Conservation (phyloP, 805 yeast genomes). For the Schwanniomyces pseudopolymorphus region DNA sequence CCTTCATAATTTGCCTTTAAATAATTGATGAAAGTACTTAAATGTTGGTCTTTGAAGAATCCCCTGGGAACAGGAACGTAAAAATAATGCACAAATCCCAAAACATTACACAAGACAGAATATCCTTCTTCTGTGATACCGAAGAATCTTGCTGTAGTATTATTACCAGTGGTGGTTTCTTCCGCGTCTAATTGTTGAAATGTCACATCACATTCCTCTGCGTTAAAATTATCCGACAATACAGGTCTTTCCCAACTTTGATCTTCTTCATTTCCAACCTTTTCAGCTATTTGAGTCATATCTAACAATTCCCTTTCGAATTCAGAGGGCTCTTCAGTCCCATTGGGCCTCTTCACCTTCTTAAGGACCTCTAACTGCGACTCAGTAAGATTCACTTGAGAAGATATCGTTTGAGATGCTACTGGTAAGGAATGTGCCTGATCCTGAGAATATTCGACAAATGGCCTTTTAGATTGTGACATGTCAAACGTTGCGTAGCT, state of each 20-base stretch:
- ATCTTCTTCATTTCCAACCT: slow-evolving; percentile 29
- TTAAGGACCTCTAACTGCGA: slow-evolving; percentile 35
- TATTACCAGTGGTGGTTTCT: slow-evolving; percentile 61
- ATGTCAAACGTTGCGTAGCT: neutral
- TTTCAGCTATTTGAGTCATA: slow-evolving; percentile 31
- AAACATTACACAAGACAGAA: slow-evolving; percentile 85
- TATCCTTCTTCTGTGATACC: slow-evolving; percentile 90
- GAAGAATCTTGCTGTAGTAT: slow-evolving; percentile 75
- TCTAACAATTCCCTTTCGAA: slow-evolving; percentile 40
- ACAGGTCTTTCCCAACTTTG: slow-evolving; percentile 58
- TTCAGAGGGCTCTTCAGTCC: slow-evolving; percentile 37
- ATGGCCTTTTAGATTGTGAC: slow-evolving; percentile 12
- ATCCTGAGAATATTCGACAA: slow-evolving; percentile 12
- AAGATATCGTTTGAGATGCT: slow-evolving; percentile 18
- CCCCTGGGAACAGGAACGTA: slow-evolving; percentile 90
- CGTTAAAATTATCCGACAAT: slow-evolving; percentile 48
- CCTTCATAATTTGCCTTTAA: slow-evolving; percentile 52
- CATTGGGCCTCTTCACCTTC: slow-evolving; percentile 32
- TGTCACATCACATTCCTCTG: slow-evolving; percentile 50
- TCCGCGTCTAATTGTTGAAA: slow-evolving; percentile 97
- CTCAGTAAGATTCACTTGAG: slow-evolving; percentile 23
- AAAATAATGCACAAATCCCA: slow-evolving; percentile 85
- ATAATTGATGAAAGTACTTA: slow-evolving; percentile 46
- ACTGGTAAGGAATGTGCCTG: slow-evolving; percentile 37
- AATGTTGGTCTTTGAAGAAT: slow-evolving; percentile 55